A percentile compares a stretch with the other conserved stretches of the same genome.
Evolutionary conservation across 2,329 filamentous ascomycete genomes (phyloP).

Genomic region (Ophiostoma piceae): DNA sequence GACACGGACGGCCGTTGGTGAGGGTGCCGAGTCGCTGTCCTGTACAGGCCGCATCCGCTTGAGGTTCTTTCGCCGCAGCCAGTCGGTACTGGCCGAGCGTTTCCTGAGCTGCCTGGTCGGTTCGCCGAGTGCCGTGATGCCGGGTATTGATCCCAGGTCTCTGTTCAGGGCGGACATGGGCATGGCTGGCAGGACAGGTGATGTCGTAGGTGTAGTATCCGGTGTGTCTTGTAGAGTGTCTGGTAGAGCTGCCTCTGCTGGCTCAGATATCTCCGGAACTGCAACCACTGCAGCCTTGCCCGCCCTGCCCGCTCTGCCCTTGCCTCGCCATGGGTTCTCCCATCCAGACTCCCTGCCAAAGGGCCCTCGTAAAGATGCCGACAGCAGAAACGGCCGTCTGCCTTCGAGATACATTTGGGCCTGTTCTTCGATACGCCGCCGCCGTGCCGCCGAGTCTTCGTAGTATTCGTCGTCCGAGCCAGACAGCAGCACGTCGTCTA

Average conservation of each 20-base stretch:
- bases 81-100: slow-evolving; percentile 16
- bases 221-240: neutral
- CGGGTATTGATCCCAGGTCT: slow-evolving; percentile 15
- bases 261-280: neutral
- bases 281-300: neutral
- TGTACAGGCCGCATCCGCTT: slow-evolving; percentile 22
- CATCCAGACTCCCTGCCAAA: slow-evolving; percentile 49
- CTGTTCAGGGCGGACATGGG: neutral
- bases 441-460: slow-evolving; percentile 42
- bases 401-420: slow-evolving; percentile 56
- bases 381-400: slow-evolving; percentile 51
- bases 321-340: slow-evolving; percentile 50
- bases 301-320: slow-evolving; percentile 9
- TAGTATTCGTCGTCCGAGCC: slow-evolving; percentile 57
- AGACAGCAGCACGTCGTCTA: slow-evolving; percentile 48
- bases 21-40: neutral
- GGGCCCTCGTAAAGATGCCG: slow-evolving; percentile 57
- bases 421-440: slow-evolving; percentile 53
- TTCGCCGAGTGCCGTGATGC: slow-evolving; percentile 29
- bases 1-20: slow-evolving; percentile 19
- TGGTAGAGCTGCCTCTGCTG: neutral
- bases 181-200: neutral
- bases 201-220: neutral
- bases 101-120: slow-evolving; percentile 16
- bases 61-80: slow-evolving; percentile 24